These are phyloP conservation scores for Closterium sp. DNA, from an alignment of 139 green algal species.

Conservation along the genomic window DNA sequence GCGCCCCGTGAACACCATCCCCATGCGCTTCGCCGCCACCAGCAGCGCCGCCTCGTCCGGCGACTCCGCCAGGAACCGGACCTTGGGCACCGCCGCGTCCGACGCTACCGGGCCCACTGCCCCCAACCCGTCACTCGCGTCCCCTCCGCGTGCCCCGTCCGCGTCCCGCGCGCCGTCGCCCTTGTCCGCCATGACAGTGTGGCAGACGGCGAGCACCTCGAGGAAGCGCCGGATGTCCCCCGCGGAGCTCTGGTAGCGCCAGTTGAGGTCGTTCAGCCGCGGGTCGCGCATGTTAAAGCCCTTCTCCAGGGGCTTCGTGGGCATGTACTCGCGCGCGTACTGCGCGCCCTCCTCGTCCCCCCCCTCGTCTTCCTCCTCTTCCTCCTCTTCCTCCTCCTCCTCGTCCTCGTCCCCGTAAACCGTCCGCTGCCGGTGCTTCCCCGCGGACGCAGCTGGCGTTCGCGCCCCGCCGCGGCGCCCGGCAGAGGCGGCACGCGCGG, in stretches of 20 bases:
- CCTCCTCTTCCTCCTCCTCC: slow-evolving; percentile 16
- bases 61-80: slow-evolving; percentile 63
- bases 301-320: slow-evolving; percentile 20
- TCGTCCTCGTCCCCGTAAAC: not conserved
- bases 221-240: slow-evolving; percentile 23
- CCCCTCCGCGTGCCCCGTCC: not conserved
- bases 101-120: not conserved
- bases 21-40: slow-evolving; percentile 80
- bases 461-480: not conserved
- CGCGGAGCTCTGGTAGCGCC: slow-evolving; percentile 8
- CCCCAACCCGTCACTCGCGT: not conserved
- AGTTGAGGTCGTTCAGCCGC: slow-evolving; percentile 9
- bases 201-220: slow-evolving; percentile 33
- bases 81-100: not conserved
- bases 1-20: slow-evolving; percentile 48
- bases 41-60: slow-evolving; percentile 95
- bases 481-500: not conserved
- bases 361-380: slow-evolving; percentile 3
- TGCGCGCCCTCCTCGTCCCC: not conserved
- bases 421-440: not conserved
- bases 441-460: not conserved
- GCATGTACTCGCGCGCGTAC: not conserved
- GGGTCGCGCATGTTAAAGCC: slow-evolving; percentile 32
- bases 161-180: slow-evolving; percentile 9
- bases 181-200: slow-evolving; percentile 27